Conservation (phyloP, 257 asterid species). For the Prunella vulgaris region DNA sequence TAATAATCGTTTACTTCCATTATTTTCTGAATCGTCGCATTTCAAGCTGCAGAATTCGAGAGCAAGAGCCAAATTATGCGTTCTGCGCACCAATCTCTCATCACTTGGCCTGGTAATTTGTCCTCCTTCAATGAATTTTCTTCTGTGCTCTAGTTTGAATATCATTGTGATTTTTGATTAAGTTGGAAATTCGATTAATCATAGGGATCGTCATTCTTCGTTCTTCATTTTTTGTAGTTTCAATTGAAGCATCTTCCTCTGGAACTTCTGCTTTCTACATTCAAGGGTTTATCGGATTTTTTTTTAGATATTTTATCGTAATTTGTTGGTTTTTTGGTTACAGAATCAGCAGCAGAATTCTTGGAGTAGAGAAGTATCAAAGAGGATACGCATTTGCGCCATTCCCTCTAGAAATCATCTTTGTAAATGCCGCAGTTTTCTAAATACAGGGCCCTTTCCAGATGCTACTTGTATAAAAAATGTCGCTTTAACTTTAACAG, state of each 20-base stretch:
- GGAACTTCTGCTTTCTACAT: background rate
- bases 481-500: slow-evolving; percentile 42
- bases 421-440: slow-evolving; percentile 56
- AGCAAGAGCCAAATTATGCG: slow-evolving; percentile 21
- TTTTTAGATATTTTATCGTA: background rate
- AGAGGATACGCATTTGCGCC: slow-evolving; percentile 35
- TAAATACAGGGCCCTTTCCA: slow-evolving; percentile 44
- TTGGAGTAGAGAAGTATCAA: slow-evolving; percentile 49
- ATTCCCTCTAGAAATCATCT: slow-evolving; percentile 34
- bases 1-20: background rate
- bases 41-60: slow-evolving; percentile 31
- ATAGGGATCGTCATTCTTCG: background rate
- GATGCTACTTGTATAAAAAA: slow-evolving; percentile 45
- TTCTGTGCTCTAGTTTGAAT: background rate
- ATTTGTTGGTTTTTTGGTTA: background rate
- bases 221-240: background rate
- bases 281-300: background rate
- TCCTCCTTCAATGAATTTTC: background rate
- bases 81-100: slow-evolving; percentile 22
- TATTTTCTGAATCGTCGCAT: background rate
- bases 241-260: background rate
- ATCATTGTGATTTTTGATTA: background rate
- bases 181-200: background rate
- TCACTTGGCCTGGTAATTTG: slow-evolving; percentile 30
- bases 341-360: slow-evolving; percentile 44